Conservation (phyloP, 106 monocot genomes). For the Dioscorea dumetorum region DNA sequence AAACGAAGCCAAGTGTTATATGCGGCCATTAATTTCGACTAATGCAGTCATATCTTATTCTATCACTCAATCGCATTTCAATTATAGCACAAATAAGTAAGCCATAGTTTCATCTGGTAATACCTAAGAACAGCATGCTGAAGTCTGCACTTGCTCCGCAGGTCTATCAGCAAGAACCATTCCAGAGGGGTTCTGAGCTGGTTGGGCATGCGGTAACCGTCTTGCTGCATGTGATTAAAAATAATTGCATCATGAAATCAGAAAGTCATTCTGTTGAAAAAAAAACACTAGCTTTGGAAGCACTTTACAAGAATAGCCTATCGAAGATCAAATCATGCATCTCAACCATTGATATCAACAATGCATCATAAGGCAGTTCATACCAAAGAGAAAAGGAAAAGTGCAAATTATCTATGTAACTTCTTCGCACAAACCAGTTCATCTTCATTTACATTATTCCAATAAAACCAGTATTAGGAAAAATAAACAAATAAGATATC, state of each 20-base stretch:
- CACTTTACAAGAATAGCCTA: not conserved
- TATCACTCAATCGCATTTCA: not conserved
- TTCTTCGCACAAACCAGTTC: too few species aligned
- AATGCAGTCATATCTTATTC: not conserved
- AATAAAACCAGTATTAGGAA: too few species aligned
- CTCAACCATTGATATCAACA: not conserved
- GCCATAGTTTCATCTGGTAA: not conserved
- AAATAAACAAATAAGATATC: not conserved
- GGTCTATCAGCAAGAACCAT: constrained; percentile 20
- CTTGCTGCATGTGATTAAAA: constrained; percentile 6
- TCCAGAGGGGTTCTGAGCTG: constrained; percentile 20
- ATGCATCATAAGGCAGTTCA: not conserved
- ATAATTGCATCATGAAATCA: not conserved
- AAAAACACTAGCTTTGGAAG: not conserved
- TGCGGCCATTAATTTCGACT: not conserved
- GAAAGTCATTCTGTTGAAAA: not conserved
- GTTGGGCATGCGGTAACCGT: constrained; percentile 23
- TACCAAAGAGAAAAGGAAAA: not conserved
- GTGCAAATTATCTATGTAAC: not conserved
- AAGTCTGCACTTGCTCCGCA: constrained; percentile 7
- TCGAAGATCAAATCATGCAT: not conserved
- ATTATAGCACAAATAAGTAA: not conserved
- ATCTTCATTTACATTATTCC: too few species aligned
- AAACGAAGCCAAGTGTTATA: not conserved
- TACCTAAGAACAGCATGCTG: constrained; percentile 28